Conservation (phyloP, 306 rosid species). For the Lathyrus sativus region DNA sequence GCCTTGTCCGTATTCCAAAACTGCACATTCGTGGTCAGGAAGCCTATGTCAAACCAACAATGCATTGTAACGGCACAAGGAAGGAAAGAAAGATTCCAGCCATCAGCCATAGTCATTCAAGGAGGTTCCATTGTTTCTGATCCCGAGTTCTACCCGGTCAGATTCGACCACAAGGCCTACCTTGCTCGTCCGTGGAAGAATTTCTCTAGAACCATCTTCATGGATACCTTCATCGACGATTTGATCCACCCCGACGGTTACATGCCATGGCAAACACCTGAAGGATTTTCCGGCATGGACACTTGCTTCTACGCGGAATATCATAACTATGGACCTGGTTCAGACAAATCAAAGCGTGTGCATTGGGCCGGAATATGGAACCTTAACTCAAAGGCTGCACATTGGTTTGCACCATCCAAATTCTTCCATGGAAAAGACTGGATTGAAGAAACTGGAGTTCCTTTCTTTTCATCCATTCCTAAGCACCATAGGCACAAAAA, state of each 20-base stretch:
- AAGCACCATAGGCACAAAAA: constrained; percentile 6
- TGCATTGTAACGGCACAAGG: constrained; percentile 33
- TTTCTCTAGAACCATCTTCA: constrained; percentile 64
- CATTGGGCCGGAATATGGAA: constrained; percentile 18
- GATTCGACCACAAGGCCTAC: constrained; percentile 34
- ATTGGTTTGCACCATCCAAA: constrained; percentile 22
- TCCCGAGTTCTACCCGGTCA: constrained; percentile 25
- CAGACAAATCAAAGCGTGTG: constrained; percentile 34
- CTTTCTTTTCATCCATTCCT: not conserved
- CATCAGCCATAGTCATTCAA: constrained; percentile 56
- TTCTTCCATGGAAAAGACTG: constrained; percentile 25
- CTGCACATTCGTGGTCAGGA: constrained; percentile 62
- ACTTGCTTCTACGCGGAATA: constrained; percentile 58
- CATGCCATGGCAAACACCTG: constrained; percentile 52
- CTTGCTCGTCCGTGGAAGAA: constrained; percentile 33
- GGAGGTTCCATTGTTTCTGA: constrained; percentile 45
- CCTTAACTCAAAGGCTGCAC: constrained; percentile 8
- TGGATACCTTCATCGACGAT: constrained; percentile 57
- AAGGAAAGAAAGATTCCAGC: constrained; percentile 40
- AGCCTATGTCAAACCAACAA: constrained; percentile 56
- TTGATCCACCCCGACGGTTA: constrained; percentile 58
- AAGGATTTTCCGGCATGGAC: constrained; percentile 1
- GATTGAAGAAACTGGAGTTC: not conserved
- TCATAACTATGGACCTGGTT: constrained; percentile 55
- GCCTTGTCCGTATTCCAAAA: constrained; percentile 55